Base-by-base conservation (phyloP, 768 basidiomycete genomes). In the Termitomyces sp. region DNA sequence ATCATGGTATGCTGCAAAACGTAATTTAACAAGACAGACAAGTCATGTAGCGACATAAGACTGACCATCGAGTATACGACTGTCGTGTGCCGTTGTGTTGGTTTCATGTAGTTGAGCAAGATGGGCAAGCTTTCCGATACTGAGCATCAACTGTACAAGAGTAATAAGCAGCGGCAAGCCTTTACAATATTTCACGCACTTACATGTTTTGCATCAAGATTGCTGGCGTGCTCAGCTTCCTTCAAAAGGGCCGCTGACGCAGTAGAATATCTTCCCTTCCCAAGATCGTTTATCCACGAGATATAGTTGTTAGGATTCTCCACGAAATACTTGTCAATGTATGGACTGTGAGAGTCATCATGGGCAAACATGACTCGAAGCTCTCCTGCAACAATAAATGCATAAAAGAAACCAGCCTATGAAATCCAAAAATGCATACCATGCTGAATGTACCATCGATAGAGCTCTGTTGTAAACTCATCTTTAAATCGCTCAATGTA, bases 391-490 rank as follows among this genome's bases (percentile, higher is more conserved):
- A 36, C 26, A 60, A 44, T 18, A 32, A 50, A 32, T 48, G n/a
- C 30, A 49, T 63, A 13, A 58, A 43, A 14, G 55, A 38, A 5
- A 13, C 22, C 16, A 30, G 4, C 20, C 26, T 5, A 13, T 24
- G 28, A 26, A 18, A 22, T 44, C 40, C 13, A 13, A 13, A 24
- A 33, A 40, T 20, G 68, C 80, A 45, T 57, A 90, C 92, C 91
- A 62, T 94, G 87, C 63, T 93, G 90, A 51, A 96, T 89, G 69
- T 92, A 96, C 90, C 90, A 97, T 65, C 85, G 82, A 66, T 91
- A 95, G n/a, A 97, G 77, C 65, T 92, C 87, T n/a, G 80, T 84
- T 0, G 94, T 88, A 62, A 98, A 98, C 13, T 83, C 84, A 35
- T 92, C 86, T 51, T 87, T 83, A 72, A 88, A 96, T 64, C 78